Evolutionary conservation across 2,329 filamentous ascomycete species (phyloP).

Genomic region (Apiospora malaysiana): DNA sequence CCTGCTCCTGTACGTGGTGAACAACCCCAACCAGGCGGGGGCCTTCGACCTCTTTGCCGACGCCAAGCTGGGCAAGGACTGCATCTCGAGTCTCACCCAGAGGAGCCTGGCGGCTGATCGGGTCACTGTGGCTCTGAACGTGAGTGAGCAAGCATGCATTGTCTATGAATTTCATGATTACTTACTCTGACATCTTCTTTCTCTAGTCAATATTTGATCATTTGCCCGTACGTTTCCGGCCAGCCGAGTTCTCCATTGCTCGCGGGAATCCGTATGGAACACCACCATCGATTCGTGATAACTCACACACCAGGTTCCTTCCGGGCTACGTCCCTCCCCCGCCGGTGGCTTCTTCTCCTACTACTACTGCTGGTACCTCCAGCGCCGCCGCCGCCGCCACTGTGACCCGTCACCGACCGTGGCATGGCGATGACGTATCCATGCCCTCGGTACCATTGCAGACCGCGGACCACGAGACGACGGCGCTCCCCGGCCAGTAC

Average conservation of each 20-base stretch:
- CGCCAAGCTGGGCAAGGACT: slow-evolving; percentile 49
- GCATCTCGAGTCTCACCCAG: slow-evolving; percentile 24
- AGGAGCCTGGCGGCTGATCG: slow-evolving; percentile 25
- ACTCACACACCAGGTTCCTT: background rate
- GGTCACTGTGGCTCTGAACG: slow-evolving; percentile 24
- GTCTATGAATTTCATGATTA: background rate
- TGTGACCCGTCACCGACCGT: background rate
- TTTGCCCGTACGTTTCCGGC: slow-evolving; percentile 11
- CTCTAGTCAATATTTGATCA: slow-evolving; percentile 24
- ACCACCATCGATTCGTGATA: background rate
- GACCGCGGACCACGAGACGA: background rate
- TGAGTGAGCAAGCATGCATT: background rate
- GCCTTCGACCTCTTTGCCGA: slow-evolving; percentile 83
- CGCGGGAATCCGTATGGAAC: background rate
- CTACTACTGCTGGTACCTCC: background rate
- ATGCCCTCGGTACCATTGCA: background rate
- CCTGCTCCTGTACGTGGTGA: slow-evolving; percentile 75
- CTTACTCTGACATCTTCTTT: background rate
- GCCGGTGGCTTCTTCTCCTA: too few relatives aligned
- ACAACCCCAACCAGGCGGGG: slow-evolving; percentile 74
- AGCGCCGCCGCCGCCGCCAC: background rate
- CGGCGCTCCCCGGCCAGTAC: background rate
- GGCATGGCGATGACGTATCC: background rate
- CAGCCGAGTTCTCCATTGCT: background rate
- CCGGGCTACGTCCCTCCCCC: background rate